Conservation (phyloP, 805 yeast species). For the Teunomyces pallodes region DNA sequence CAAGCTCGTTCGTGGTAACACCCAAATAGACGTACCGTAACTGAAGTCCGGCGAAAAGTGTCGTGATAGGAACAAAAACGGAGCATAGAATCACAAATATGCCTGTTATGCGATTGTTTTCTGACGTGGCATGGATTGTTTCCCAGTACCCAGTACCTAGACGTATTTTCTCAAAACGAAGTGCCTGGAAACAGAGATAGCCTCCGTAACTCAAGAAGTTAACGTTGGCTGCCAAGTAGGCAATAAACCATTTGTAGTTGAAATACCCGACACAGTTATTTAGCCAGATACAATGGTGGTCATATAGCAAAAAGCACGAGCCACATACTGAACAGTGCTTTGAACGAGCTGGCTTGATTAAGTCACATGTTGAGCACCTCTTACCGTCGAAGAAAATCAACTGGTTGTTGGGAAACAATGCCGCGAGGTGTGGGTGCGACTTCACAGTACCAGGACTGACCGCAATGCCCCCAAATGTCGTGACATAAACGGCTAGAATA, state of each 20-base stretch:
- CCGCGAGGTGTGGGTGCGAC: conserved; percentile 4
- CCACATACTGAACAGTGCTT: conserved; percentile 65
- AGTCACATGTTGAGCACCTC: conserved; percentile 47
- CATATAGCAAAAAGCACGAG: conserved; percentile 46
- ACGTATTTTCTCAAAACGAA: conserved; percentile 3
- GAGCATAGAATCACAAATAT: conserved; percentile 45
- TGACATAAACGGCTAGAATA: conserved; percentile 27
- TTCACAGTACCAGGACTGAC: conserved; percentile 43
- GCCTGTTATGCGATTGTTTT: conserved; percentile 25
- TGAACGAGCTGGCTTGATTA: conserved; percentile 56
- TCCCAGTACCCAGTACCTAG: conserved; percentile 15
- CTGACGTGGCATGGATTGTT: conserved; percentile 14
- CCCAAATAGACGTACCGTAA: conserved; percentile 56
- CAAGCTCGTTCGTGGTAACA: conserved; percentile 71
- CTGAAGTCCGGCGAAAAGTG: conserved; percentile 32
- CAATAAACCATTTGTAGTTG: conserved; percentile 60
- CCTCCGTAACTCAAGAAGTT: conserved; percentile 20
- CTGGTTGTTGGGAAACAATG: conserved; percentile 41
- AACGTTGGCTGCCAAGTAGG: conserved; percentile 51
- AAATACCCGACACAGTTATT: conserved; percentile 73
- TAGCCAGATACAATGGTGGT: conserved; percentile 66
- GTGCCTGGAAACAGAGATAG: conserved; percentile 14
- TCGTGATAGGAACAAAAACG: conserved; percentile 41
- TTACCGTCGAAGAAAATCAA: conserved; percentile 50
- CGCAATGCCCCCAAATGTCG: conserved; percentile 39